A percentile compares a stretch with the other conserved stretches of the same genome.
Conservation (phyloP, 208 protist genomes). For the Trichomonas vaginalis region DNA sequence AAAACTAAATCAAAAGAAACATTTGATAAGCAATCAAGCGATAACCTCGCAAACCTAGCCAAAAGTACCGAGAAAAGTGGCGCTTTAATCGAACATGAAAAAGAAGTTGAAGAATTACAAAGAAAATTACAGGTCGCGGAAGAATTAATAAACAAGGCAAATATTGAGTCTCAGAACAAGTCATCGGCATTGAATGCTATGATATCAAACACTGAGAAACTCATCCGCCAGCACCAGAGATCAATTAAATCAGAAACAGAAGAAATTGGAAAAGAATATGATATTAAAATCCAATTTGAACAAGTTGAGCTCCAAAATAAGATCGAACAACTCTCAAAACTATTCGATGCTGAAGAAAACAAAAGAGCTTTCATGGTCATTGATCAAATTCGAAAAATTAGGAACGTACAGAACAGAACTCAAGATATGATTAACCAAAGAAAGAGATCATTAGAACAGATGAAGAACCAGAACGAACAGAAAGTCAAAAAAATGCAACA, state of each 20-base stretch:
- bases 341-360: neutral
- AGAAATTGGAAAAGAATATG: conserved; percentile 6
- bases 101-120: neutral
- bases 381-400: neutral
- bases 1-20: neutral
- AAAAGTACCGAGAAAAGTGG: neutral
- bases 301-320: neutral
- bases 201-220: neutral
- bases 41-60: neutral
- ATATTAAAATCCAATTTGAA: neutral
- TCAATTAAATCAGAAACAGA: neutral
- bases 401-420: neutral
- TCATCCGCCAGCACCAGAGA: neutral
- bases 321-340: neutral
- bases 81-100: neutral
- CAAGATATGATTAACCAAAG: neutral
- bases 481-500: neutral
- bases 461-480: neutral
- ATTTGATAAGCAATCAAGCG: neutral
- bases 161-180: neutral
- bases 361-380: neutral
- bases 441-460: neutral
- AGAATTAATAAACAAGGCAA: neutral
- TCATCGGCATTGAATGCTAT: neutral
- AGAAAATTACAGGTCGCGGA: neutral